phyloP scores from a whole-genome alignment of 805 yeast genomes.

The Saccharomycopsis sp. region DNA sequence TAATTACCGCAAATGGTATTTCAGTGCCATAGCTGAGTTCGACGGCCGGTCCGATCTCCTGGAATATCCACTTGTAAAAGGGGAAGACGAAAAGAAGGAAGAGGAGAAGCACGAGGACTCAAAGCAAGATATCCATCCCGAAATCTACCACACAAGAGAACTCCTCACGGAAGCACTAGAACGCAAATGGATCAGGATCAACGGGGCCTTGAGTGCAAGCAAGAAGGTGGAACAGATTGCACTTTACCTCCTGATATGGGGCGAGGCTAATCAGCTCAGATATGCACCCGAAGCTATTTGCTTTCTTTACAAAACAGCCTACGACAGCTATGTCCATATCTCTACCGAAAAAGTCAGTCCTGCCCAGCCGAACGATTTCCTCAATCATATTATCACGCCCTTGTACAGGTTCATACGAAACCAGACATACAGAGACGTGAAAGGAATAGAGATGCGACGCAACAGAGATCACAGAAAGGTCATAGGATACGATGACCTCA shows the following conservation, averaged over 20 bases:
- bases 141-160: not conserved
- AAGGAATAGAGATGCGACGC: slow-evolving; percentile 78
- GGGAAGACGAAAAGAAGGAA: not conserved
- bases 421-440: slow-evolving; percentile 74
- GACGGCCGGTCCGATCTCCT: slow-evolving; percentile 44
- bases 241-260: slow-evolving; percentile 73
- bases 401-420: slow-evolving; percentile 71
- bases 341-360: slow-evolving; percentile 25
- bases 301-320: slow-evolving; percentile 51
- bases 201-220: slow-evolving; percentile 65
- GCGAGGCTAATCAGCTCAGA: slow-evolving; percentile 87
- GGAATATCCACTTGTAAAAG: not conserved
- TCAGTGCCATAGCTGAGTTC: slow-evolving; percentile 73
- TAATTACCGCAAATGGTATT: slow-evolving; percentile 87
- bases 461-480: slow-evolving; percentile 77
- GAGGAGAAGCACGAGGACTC: not conserved
- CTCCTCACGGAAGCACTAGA: slow-evolving; percentile 26
- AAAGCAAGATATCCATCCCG: too few species aligned
- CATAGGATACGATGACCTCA: slow-evolving; percentile 95
- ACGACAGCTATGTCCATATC: slow-evolving; percentile 36
- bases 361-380: slow-evolving; percentile 81
- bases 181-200: slow-evolving; percentile 75
- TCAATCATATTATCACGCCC: slow-evolving; percentile 90
- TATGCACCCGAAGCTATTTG: slow-evolving; percentile 55
- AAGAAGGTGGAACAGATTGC: slow-evolving; percentile 78